Conservation (phyloP, 768 basidiomycete species). For the Boletus huronensis region DNA sequence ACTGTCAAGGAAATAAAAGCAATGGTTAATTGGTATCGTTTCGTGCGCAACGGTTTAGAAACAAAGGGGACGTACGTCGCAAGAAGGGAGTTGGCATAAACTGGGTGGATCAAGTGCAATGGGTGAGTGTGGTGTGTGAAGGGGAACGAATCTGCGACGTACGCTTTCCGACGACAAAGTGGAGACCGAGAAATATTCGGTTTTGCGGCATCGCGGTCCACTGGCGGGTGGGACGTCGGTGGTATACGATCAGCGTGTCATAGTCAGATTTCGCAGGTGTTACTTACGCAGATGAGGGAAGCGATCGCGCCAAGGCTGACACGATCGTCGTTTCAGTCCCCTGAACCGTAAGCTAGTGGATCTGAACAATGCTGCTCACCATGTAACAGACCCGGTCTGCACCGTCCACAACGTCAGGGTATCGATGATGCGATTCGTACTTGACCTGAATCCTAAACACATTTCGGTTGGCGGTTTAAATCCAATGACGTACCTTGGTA, state of each 20-base stretch:
- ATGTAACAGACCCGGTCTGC: slow-evolving; percentile 23
- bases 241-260: neutral
- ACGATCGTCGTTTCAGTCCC: neutral
- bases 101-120: neutral
- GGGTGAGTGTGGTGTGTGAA: neutral
- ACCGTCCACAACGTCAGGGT: slow-evolving; percentile 20
- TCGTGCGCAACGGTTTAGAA: neutral
- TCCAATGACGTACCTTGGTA: slow-evolving; percentile 31
- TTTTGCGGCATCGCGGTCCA: slow-evolving; percentile 23
- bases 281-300: slow-evolving; percentile 21
- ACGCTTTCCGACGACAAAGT: slow-evolving; percentile 26
- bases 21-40: neutral
- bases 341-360: too few relatives aligned
- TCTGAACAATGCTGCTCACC: slow-evolving; percentile 4
- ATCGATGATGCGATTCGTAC: slow-evolving; percentile 23
- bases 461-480: neutral
- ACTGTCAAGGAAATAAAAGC: neutral
- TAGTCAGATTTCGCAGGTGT: neutral
- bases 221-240: neutral
- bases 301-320: slow-evolving; percentile 13
- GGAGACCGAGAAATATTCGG: slow-evolving; percentile 23
- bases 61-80: slow-evolving; percentile 20
- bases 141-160: neutral
- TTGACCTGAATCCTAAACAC: neutral
- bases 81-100: slow-evolving; percentile 26